A percentile compares a stretch with the other conserved stretches of the same genome.
Conservation (phyloP, 495 filamentous ascomycete species). For the Achaetomiella virescens region DNA sequence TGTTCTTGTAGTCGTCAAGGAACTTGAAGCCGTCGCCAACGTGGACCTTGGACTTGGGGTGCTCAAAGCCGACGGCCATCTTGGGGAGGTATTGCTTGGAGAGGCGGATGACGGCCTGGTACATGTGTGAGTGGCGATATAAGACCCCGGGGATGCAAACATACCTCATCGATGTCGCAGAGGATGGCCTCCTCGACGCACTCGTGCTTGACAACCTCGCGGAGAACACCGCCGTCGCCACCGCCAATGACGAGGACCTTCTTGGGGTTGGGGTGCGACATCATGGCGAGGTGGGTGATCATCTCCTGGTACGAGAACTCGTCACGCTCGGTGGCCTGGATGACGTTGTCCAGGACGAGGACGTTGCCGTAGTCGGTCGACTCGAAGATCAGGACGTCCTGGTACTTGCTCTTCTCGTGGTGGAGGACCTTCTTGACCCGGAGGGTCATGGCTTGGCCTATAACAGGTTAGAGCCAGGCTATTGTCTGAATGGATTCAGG, state of each 20-base stretch:
- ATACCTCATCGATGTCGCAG: slow-evolving; percentile 97
- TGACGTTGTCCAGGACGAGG: slow-evolving; percentile 97
- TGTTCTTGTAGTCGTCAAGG: slow-evolving; percentile 83
- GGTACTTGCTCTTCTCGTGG: slow-evolving; percentile 98
- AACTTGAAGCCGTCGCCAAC: slow-evolving; percentile 98
- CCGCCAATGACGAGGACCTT: slow-evolving; percentile 97
- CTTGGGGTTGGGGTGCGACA: slow-evolving; percentile 95
- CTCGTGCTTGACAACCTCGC: slow-evolving; percentile 97
- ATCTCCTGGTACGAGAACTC: slow-evolving; percentile 99
- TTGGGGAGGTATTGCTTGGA: slow-evolving; percentile 96
- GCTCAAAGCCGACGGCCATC: slow-evolving; percentile 88
- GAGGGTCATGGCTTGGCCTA: slow-evolving; percentile 92
- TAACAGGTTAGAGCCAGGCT: neutral
- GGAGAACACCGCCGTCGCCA: slow-evolving; percentile 93
- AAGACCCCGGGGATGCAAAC: neutral
- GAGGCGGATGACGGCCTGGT: slow-evolving; percentile 88
- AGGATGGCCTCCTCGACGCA: slow-evolving; percentile 86
- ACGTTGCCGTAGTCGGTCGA: slow-evolving; percentile 93
- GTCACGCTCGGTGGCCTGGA: slow-evolving; percentile 96
- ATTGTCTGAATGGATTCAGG: neutral
- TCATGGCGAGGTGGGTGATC: slow-evolving; percentile 98
- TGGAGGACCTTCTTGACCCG: slow-evolving; percentile 96
- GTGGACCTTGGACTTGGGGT: slow-evolving; percentile 86
- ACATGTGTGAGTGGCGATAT: slow-evolving; percentile 8
- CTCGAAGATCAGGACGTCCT: slow-evolving; percentile 98